phyloP scores from a whole-genome alignment of 495 filamentous ascomycete species.

The Tuber umbilicatum region DNA sequence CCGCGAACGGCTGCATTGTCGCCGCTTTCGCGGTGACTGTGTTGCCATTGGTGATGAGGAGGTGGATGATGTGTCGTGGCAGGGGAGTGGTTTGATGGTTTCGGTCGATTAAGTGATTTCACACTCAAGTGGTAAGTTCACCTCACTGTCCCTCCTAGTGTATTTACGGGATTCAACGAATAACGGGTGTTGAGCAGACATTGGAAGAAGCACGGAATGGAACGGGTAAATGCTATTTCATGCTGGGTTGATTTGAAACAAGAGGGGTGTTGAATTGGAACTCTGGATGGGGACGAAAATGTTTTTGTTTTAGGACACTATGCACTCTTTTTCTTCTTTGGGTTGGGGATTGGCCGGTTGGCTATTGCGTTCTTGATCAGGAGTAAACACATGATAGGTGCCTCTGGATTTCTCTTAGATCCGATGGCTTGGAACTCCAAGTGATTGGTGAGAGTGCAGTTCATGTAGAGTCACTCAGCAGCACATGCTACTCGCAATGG shows the following conservation, averaged over 20 bases:
- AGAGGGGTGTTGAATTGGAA: neutral
- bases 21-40: neutral
- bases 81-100: neutral
- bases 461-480: neutral
- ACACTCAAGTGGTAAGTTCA: neutral
- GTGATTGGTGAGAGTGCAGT: neutral
- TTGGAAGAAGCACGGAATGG: neutral
- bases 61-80: neutral
- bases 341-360: neutral
- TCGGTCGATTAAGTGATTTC: neutral
- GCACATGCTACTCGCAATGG: neutral
- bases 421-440: neutral
- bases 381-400: neutral
- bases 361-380: neutral
- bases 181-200: neutral
- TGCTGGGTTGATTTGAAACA: neutral
- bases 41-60: neutral
- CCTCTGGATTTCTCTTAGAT: neutral
- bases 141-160: neutral
- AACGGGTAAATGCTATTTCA: neutral
- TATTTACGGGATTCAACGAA: neutral
- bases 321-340: neutral
- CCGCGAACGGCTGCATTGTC: conserved; percentile 20
- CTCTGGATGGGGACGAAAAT: neutral
- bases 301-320: neutral